Evolutionary conservation across 2,329 filamentous ascomycete species (phyloP), one percentile per base, ranked within the genome.

Genomic region (Fusarium nygamai): DNA sequence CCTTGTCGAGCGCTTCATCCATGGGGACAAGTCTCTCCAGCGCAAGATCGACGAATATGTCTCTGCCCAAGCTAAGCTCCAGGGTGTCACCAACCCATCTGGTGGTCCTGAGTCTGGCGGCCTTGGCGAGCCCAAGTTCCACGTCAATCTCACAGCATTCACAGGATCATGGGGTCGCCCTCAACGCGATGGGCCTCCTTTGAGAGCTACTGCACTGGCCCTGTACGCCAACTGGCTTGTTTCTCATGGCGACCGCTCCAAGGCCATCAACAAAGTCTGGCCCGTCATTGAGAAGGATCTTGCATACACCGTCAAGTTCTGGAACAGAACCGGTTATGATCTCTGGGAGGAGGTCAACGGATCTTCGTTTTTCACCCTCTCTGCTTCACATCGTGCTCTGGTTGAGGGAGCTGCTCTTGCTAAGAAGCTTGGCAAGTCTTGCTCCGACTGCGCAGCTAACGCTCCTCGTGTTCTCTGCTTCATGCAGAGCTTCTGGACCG

Each of bases 311-410:
- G 87, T 89, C 3, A 89, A 93, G 78, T 92, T 93, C 83, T 93
- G 91, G 89, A 88, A 88, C 75, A 80, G 85, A 59, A 88, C 86
- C 5, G 87, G 87, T 1, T 95, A 90, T 73, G 93, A 96, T 79
- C 86, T 96, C 2, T 95, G 93, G 93, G 93, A 95, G 80, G 93
- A 95, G 79, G 89, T 94, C 16, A 84, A 86, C n/a, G 92, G 92
- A 57, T 91, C 89, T 29, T 94, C 92, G 0, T 95, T 94, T 85
- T 96, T 95, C 82, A 95, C 93, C 1, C 84, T 91, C 34, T 88
- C 90, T 8, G 88, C 88, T 27, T 89, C 92, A 61, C 90, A 95
- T 80, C 72, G 67, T 78, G 85, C 89, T n/a, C 83, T 91, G 10
- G 84, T 90, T 9, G 90, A 93, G 81, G 93, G 93, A 19, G 89